Conservation (phyloP, 495 filamentous ascomycete species). For the Hyaloscypha hepaticicola region DNA sequence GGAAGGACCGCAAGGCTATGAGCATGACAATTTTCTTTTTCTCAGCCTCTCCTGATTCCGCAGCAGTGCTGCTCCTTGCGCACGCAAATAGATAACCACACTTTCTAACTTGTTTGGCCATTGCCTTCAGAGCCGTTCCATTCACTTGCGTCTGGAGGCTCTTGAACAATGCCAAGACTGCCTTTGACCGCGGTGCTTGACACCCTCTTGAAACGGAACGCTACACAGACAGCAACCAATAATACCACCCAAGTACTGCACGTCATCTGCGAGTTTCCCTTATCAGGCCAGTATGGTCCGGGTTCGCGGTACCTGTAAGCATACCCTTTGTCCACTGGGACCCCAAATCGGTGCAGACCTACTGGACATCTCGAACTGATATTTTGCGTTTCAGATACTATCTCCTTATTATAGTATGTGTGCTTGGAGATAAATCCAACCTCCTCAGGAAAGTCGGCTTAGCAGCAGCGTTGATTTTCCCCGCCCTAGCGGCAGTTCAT, state of each 20-base stretch:
- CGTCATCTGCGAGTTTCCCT: constrained; percentile 60
- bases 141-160: neutral
- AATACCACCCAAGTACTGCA: too few species aligned
- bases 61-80: too few species aligned
- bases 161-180: constrained; percentile 42
- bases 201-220: neutral
- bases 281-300: constrained; percentile 60
- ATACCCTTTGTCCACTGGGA: neutral
- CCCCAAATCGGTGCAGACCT: neutral
- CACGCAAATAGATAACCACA: neutral
- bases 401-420: constrained; percentile 54
- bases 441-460: too few species aligned
- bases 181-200: constrained; percentile 33
- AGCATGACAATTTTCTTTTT: too few species aligned
- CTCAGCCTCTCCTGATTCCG: too few species aligned
- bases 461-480: constrained; percentile 57
- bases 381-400: constrained; percentile 49
- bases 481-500: constrained; percentile 59
- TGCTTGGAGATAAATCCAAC: too few species aligned
- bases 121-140: too few species aligned
- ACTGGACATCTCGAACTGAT: neutral
- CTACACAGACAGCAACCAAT: constrained; percentile 15
- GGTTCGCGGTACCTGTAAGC: constrained; percentile 55
- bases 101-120: too few species aligned
- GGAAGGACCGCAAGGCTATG: too few species aligned